phyloP scores from a whole-genome alignment of 805 yeast species.

The Barnettozyma botsteinii region DNA sequence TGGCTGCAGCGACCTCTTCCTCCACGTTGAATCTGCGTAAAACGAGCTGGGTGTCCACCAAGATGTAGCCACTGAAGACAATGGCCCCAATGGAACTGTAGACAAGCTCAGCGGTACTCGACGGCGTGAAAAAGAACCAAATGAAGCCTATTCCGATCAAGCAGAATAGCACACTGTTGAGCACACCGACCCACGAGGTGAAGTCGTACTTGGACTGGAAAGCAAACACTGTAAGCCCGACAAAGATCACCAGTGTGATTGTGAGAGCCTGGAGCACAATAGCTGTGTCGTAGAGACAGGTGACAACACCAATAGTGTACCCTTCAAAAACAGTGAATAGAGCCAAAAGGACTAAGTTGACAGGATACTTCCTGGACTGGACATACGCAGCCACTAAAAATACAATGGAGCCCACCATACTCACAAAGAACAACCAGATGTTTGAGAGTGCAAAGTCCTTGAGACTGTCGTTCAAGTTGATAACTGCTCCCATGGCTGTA shows the following conservation, averaged over 20 bases:
- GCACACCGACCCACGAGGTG: conserved; percentile 57
- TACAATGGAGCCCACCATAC: conserved; percentile 55
- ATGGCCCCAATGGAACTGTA: conserved; percentile 73
- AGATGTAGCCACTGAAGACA: conserved; percentile 62
- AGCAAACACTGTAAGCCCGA: conserved; percentile 75
- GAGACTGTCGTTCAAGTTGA: conserved; percentile 39
- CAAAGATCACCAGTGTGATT: conserved; percentile 62
- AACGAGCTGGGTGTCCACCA: conserved; percentile 77
- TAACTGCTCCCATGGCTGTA: conserved; percentile 46
- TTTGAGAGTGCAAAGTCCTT: conserved; percentile 52
- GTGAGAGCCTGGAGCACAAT: conserved; percentile 66
- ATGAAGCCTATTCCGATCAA: conserved; percentile 68
- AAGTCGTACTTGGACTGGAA: conserved; percentile 74
- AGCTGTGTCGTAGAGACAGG: conserved; percentile 55
- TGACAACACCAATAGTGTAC: conserved; percentile 61
- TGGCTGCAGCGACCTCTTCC: conserved; percentile 79
- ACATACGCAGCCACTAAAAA: conserved; percentile 57
- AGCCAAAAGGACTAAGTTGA: conserved; percentile 51
- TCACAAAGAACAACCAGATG: conserved; percentile 52
- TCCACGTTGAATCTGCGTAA: conserved; percentile 73
- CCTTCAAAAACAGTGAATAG: conserved; percentile 74
- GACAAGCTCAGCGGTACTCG: conserved; percentile 49
- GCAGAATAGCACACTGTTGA: conserved; percentile 54
- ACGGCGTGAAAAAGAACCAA: conserved; percentile 58
- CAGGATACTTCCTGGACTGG: conserved; percentile 65